These are phyloP conservation scores for Bacidia rubella DNA, from an alignment of 495 filamentous ascomycete species.

Conservation along the genomic window DNA sequence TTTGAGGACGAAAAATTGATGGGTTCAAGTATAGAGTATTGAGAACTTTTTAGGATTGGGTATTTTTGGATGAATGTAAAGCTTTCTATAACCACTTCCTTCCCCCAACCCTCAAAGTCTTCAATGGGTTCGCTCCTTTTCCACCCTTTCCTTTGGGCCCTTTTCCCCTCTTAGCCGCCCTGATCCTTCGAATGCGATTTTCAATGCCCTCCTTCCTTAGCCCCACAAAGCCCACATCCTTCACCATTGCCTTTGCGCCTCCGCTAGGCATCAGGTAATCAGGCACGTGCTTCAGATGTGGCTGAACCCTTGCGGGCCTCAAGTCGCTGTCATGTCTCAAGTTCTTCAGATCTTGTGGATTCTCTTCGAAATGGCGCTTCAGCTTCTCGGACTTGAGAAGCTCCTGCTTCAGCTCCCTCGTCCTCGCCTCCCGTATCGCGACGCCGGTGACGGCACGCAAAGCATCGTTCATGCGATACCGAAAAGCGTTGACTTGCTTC, in stretches of 20 bases:
- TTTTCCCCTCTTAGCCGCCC: slow-evolving; percentile 54
- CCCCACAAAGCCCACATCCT: slow-evolving; percentile 37
- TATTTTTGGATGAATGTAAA: slow-evolving; percentile 1
- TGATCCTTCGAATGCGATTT: slow-evolving; percentile 42
- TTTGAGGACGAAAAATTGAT: slow-evolving; percentile 15
- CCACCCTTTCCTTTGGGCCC: slow-evolving; percentile 43
- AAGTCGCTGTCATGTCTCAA: slow-evolving; percentile 85
- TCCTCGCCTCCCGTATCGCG: slow-evolving; percentile 78
- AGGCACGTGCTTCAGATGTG: slow-evolving; percentile 88
- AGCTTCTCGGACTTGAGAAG: slow-evolving; percentile 85
- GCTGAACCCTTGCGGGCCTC: slow-evolving; percentile 61
- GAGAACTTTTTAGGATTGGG: slow-evolving; percentile 11
- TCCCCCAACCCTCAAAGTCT: slow-evolving; percentile 60
- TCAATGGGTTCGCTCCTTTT: slow-evolving; percentile 67
- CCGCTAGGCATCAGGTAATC: slow-evolving; percentile 83
- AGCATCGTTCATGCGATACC: slow-evolving; percentile 89
- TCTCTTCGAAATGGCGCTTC: slow-evolving; percentile 93
- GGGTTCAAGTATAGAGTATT: not conserved
- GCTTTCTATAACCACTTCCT: not conserved
- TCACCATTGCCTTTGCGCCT: slow-evolving; percentile 51
- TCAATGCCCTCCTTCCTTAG: slow-evolving; percentile 53
- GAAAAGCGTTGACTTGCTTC: slow-evolving; percentile 80
- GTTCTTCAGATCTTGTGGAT: slow-evolving; percentile 74
- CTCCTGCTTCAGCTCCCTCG: slow-evolving; percentile 75
- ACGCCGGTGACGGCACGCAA: slow-evolving; percentile 67